Percentiles rank a stretch among this genome's conserved stretches.
phyloP scores from a whole-genome alignment of 2,329 filamentous ascomycete genomes.

The Paecilomyces sp. region DNA sequence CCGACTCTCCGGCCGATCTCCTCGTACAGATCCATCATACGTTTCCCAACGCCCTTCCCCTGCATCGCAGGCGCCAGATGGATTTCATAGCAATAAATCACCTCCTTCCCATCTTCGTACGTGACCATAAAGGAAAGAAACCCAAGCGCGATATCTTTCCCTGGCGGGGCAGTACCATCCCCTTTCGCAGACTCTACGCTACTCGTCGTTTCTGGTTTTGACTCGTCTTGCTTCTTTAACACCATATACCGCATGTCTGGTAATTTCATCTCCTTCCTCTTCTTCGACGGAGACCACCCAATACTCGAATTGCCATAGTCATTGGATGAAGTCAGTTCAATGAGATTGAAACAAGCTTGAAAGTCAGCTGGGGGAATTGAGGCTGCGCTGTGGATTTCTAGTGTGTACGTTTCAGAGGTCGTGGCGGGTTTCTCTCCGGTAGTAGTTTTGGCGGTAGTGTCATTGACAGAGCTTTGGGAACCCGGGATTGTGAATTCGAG shows the following conservation, averaged over 20 bases:
- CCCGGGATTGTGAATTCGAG: constrained; percentile 7
- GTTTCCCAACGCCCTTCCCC: constrained; percentile 44
- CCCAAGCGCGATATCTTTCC: constrained; percentile 18
- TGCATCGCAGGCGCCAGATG: constrained; percentile 43
- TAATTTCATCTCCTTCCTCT: constrained; percentile 52
- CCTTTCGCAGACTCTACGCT: not conserved
- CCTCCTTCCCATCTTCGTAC: constrained; percentile 48
- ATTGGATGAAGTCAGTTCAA: constrained; percentile 46
- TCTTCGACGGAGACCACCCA: constrained; percentile 50
- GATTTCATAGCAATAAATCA: constrained; percentile 59
- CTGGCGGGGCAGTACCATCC: not conserved
- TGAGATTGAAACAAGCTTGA: constrained; percentile 45
- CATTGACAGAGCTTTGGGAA: constrained; percentile 2
- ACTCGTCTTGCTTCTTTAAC: constrained; percentile 19
- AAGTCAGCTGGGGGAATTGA: constrained; percentile 35
- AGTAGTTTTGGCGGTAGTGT: constrained; percentile 1
- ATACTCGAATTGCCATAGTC: constrained; percentile 46
- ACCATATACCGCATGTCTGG: constrained; percentile 54
- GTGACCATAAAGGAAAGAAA: constrained; percentile 52
- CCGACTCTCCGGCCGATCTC: constrained; percentile 38
- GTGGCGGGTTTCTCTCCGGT: not conserved
- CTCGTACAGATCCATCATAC: constrained; percentile 45
- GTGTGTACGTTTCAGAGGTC: constrained; percentile 4
- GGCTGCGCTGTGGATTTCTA: constrained; percentile 26
- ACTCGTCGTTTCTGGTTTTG: not conserved